Percentiles rank a stretch among this genome's conserved stretches.
Evolutionary conservation across 306 rosid genomes (phyloP).

Genomic region (Styphnolobium japonicum): DNA sequence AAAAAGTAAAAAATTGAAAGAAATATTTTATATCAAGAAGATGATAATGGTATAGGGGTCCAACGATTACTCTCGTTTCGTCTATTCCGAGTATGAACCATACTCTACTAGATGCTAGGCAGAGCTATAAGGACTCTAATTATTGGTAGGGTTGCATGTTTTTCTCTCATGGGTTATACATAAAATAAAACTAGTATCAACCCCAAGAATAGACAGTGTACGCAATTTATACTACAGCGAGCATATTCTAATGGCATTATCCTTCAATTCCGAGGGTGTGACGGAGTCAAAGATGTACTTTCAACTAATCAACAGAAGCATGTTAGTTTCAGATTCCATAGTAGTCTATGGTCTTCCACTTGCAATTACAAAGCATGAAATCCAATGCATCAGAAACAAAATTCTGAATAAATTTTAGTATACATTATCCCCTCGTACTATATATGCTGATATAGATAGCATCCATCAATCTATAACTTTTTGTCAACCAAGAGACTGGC

Average conservation of each 20-base stretch:
- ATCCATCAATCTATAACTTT: slow-evolving; percentile 16
- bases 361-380: background rate
- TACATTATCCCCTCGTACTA: slow-evolving; percentile 14
- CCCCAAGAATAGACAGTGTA: too few species aligned
- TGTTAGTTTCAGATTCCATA: background rate
- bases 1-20: too few species aligned
- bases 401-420: background rate
- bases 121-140: too few species aligned
- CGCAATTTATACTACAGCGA: too few species aligned
- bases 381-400: background rate
- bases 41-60: too few species aligned
- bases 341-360: background rate
- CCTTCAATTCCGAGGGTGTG: background rate
- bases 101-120: too few species aligned
- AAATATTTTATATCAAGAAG: too few species aligned
- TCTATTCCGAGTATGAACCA: too few species aligned
- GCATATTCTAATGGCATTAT: background rate
- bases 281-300: background rate
- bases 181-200: too few species aligned
- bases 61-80: too few species aligned
- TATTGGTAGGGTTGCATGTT: too few species aligned
- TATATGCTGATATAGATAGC: slow-evolving; percentile 27
- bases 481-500: slow-evolving; percentile 11
- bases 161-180: too few species aligned
- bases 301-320: background rate